Percentiles rank a stretch among this genome's conserved stretches.
These are phyloP conservation scores for Colletotrichum sp. DNA, from an alignment of 2,329 filamentous ascomycete species.

Conservation along the genomic window DNA sequence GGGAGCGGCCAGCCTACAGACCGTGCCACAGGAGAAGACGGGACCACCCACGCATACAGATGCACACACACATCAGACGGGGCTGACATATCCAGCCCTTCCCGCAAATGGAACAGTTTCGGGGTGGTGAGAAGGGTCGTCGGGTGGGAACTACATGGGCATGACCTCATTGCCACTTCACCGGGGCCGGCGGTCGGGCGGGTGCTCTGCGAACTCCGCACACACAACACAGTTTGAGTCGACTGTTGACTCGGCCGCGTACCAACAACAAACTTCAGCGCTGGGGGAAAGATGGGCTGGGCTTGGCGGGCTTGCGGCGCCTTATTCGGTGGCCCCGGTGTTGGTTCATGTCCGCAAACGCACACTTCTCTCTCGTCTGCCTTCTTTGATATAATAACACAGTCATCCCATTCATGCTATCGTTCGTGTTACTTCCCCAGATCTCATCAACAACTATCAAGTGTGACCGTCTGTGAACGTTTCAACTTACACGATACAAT, in stretches of 20 bases:
- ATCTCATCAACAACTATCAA: not conserved
- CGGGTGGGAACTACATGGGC: not conserved
- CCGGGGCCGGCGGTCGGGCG: conserved; percentile 8
- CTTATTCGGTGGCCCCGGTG: not conserved
- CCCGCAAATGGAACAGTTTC: not conserved
- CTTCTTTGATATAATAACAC: conserved; percentile 3
- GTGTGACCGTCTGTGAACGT: not conserved
- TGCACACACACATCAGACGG: not conserved
- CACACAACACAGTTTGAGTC: not conserved
- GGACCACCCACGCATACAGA: not conserved
- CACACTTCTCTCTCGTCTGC: not conserved
- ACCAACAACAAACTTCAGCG: not conserved
- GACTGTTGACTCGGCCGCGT: not conserved
- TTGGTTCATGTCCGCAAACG: conserved; percentile 2
- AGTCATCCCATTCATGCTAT: not conserved
- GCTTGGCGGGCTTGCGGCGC: not conserved
- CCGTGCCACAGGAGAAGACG: not conserved
- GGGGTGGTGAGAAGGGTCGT: not conserved
- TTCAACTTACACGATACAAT: not conserved
- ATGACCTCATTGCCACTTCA: conserved; percentile 9
- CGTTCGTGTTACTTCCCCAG: not conserved
- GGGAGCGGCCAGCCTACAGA: not conserved
- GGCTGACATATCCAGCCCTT: not conserved
- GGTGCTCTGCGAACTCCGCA: conserved; percentile 9
- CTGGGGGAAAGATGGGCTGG: not conserved